Base-by-base conservation (phyloP, 2,329 filamentous ascomycete genomes). In the Ophiosphaerella narmari region DNA sequence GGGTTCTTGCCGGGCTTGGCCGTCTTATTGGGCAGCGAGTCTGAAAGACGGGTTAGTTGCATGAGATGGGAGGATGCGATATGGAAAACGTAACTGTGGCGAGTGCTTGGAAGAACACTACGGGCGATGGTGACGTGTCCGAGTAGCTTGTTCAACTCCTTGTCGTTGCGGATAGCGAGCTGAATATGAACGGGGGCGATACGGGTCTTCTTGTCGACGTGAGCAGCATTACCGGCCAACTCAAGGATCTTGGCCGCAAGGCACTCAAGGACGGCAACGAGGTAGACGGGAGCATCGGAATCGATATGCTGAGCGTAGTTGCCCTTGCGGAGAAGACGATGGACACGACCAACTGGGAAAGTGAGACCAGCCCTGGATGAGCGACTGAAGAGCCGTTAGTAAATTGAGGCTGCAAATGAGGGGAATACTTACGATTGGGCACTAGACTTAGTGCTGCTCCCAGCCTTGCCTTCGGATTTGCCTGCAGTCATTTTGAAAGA, bases 171-270 rank as follows among this genome's bases (percentile, higher is more conserved):
- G 83, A 99, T 99, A 80, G 94, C 94, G 69, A 99, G 91, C 83
- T 99, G 94, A 40, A 99, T 86, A 80, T 99, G 94, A 79, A 94
- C 91, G 63, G 94, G 94, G 56, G 97, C 97, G 82, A 99, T 99
- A 89, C 94, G 92, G 62, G 93, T 99, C 89, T 97, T 97, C 90
- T 99, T 99, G 88, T 97, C 97, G 82, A 97, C 94, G 70, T 93
- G 93, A 60, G 94, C 94, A 71, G 94, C 94, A 79, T 99, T 99
- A 70, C 94, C 94, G 77, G 94, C 94, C 81, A 99, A 82, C 82
- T 99, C 94, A 73, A 99, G 91, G 69, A 99, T 97, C 83, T 99
- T 94, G 64, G 94, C 94, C 67, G 94, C 93, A 53, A 99, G 89
- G 77, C 97, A 99, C 82, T 99, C 94, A 42, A 99, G 91, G 48